These are phyloP conservation scores for Psilocybe subaeruginosa DNA, from an alignment of 768 basidiomycete species.

Conservation along the genomic window DNA sequence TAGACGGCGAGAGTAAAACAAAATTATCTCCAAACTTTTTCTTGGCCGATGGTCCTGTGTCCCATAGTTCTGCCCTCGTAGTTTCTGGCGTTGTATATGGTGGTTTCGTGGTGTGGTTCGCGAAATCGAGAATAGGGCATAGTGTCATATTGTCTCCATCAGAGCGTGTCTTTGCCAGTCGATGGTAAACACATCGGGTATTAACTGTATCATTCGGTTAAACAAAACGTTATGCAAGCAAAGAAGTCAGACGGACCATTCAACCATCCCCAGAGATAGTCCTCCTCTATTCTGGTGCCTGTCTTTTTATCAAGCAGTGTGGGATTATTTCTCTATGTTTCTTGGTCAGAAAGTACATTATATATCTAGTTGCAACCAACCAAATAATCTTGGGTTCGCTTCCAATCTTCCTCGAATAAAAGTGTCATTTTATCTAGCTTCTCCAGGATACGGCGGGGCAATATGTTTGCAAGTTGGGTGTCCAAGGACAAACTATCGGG, in stretches of 20 bases:
- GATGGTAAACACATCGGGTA: constrained; percentile 86
- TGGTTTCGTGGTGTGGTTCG: constrained; percentile 65
- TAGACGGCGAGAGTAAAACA: constrained; percentile 51
- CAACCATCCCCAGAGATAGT: constrained; percentile 91
- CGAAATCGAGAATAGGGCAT: constrained; percentile 90
- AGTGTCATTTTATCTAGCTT: constrained; percentile 44
- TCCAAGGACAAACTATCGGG: constrained; percentile 13
- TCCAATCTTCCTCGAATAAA: constrained; percentile 66
- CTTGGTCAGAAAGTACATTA: constrained; percentile 1
- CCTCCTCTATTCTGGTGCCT: constrained; percentile 30
- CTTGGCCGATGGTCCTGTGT: constrained; percentile 33
- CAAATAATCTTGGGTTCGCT: constrained; percentile 48
- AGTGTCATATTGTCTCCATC: constrained; percentile 82
- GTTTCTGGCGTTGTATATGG: constrained; percentile 47
- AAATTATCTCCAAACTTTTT: constrained; percentile 46
- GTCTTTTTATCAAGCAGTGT: neutral
- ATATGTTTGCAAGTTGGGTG: constrained; percentile 35
- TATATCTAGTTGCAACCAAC: constrained; percentile 41
- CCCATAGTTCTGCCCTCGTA: constrained; percentile 38
- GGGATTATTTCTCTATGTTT: constrained; percentile 19
- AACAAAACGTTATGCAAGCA: neutral
- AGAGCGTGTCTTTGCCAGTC: constrained; percentile 47
- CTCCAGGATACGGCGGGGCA: constrained; percentile 51
- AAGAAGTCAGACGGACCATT: constrained; percentile 57
- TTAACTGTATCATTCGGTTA: constrained; percentile 60